Conservation (phyloP, 208 protist genomes). For the Blastocrithidia nonstop region DNA sequence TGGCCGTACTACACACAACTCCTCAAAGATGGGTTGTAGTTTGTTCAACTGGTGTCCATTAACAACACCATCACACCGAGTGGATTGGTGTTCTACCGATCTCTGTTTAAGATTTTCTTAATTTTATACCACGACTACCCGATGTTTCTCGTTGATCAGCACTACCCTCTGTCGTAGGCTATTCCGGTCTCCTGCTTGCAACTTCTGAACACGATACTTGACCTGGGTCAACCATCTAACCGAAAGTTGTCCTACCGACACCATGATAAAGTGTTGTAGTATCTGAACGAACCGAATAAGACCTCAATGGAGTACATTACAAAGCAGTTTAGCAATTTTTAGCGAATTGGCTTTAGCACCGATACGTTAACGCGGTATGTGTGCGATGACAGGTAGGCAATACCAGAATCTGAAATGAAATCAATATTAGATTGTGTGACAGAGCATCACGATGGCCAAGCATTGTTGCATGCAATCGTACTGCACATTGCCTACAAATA, state of each 20-base stretch:
- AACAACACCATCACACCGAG: constrained; percentile 41
- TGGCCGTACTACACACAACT: constrained; percentile 53
- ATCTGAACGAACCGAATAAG: constrained; percentile 77
- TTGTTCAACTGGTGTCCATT: constrained; percentile 57
- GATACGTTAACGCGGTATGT: constrained; percentile 25
- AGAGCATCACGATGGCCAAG: constrained; percentile 59
- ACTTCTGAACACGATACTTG: constrained; percentile 95
- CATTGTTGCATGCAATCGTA: constrained; percentile 96
- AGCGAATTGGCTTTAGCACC: constrained; percentile 8
- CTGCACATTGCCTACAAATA: constrained; percentile 88
- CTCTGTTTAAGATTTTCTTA: constrained; percentile 87
- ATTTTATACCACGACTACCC: constrained; percentile 99
- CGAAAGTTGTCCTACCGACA: no score
- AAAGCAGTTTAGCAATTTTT: constrained; percentile 63
- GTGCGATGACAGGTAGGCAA: constrained; percentile 20
- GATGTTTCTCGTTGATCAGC: constrained; percentile 96
- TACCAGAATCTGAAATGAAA: constrained; percentile 12
- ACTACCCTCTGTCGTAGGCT: constrained; percentile 91
- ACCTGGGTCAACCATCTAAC: no score
- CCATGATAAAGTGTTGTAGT: constrained; percentile 68
- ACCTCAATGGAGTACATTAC: constrained; percentile 79
- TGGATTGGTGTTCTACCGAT: constrained; percentile 79
- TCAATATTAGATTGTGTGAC: constrained; percentile 32
- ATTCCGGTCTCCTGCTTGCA: constrained; percentile 95
- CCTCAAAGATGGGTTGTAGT: constrained; percentile 54